Conservation (phyloP, 768 basidiomycete genomes). For the Naematelia encephala region DNA sequence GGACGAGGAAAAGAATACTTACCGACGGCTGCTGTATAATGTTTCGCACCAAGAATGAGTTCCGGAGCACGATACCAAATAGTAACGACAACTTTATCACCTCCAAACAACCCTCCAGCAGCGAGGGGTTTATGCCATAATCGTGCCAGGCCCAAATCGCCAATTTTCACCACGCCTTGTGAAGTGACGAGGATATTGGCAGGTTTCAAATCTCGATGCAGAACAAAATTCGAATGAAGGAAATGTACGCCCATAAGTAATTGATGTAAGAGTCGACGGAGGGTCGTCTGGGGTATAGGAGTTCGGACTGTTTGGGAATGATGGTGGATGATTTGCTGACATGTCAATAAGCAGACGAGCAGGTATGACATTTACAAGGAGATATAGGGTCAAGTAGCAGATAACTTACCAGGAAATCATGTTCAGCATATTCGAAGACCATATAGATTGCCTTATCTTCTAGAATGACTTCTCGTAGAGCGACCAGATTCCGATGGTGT, state of each 20-base stretch:
- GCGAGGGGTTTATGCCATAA: constrained; percentile 88
- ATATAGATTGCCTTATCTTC: constrained; percentile 99
- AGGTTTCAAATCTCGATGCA: constrained; percentile 96
- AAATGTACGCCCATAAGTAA: constrained; percentile 90
- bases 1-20: constrained; percentile 17
- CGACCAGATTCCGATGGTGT: constrained; percentile 71
- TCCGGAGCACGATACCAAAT: constrained; percentile 99
- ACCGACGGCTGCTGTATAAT: constrained; percentile 89
- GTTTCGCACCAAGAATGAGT: constrained; percentile 89
- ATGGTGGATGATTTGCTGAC: constrained; percentile 98
- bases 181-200: constrained; percentile 96
- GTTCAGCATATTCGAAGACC: constrained; percentile 99
- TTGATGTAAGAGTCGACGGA: constrained; percentile 92
- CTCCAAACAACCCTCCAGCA: constrained; percentile 67
- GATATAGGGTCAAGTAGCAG: too few relatives aligned
- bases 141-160: constrained; percentile 92
- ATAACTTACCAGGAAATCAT: constrained; percentile 84
- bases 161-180: constrained; percentile 87
- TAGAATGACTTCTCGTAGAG: constrained; percentile 88
- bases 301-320: constrained; percentile 84
- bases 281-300: constrained; percentile 68
- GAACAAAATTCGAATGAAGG: constrained; percentile 88
- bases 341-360: not conserved
- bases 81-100: constrained; percentile 98
- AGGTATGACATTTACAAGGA: not conserved